Conservation (phyloP, 305 asterid genomes). For the Striga hermonthica region DNA sequence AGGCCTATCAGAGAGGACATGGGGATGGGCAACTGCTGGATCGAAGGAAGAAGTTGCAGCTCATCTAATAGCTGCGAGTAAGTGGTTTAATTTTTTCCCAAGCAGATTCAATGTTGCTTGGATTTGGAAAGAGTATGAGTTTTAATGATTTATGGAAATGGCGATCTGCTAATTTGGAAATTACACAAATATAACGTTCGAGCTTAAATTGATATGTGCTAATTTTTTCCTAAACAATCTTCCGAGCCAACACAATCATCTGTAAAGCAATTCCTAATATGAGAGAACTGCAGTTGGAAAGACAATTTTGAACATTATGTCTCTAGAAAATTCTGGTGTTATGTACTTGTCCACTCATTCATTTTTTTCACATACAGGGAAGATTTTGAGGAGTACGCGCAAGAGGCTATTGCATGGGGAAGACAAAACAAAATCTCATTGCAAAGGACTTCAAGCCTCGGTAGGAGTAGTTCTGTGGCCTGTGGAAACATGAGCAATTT, state of each 20-base stretch:
- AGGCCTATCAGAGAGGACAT: conserved; percentile 63
- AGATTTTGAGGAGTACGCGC: conserved; percentile 57
- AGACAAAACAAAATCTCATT: conserved; percentile 45
- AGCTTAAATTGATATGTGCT: no score
- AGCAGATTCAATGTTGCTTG: not conserved
- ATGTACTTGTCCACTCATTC: not conserved
- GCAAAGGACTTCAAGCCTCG: conserved; percentile 52
- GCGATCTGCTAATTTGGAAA: no score
- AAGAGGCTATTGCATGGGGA: conserved; percentile 52
- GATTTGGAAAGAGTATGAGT: conserved; percentile 18
- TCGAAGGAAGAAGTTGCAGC: conserved; percentile 86
- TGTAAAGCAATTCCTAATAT: not conserved
- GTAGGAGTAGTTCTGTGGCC: conserved; percentile 44
- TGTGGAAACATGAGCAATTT: conserved; percentile 48
- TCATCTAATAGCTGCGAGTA: conserved; percentile 82
- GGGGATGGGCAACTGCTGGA: conserved; percentile 81
- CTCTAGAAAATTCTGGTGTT: not conserved
- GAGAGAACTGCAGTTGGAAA: not conserved
- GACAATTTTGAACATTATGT: not conserved
- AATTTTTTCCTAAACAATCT: no score
- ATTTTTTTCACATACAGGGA: conserved; percentile 48
- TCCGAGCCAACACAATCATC: no score
- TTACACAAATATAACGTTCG: no score
- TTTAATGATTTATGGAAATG: no score
- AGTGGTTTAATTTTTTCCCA: conserved; percentile 24